Evolutionary conservation across 2,329 filamentous ascomycete genomes (phyloP).

Genomic region (Colletotrichum theobromicola): DNA sequence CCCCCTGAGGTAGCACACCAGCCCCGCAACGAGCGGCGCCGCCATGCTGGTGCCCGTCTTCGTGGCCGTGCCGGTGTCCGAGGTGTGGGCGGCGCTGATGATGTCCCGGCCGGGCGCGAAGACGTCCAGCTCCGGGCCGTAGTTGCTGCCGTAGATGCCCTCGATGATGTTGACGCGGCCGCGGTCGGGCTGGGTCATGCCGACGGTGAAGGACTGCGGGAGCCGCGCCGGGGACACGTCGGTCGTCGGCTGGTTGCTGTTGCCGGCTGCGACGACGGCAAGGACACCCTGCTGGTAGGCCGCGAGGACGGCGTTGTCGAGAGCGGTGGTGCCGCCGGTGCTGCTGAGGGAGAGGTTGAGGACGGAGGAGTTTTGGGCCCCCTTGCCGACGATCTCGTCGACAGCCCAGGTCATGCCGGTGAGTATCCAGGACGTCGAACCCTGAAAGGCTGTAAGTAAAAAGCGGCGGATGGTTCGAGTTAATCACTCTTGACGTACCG

Average conservation of each 20-base stretch:
- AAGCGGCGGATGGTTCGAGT: not conserved
- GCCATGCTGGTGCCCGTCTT: slow-evolving; percentile 68
- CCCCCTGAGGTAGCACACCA: slow-evolving; percentile 55
- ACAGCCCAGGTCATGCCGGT: slow-evolving; percentile 31
- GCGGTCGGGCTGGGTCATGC: slow-evolving; percentile 24
- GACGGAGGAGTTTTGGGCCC: slow-evolving; percentile 31
- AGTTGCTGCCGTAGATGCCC: slow-evolving; percentile 47
- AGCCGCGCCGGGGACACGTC: slow-evolving; percentile 51
- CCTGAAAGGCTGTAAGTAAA: not conserved
- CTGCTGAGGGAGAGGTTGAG: slow-evolving; percentile 46
- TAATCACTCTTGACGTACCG: slow-evolving; percentile 31
- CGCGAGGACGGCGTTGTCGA: slow-evolving; percentile 50
- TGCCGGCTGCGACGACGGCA: slow-evolving; percentile 61
- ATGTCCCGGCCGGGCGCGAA: slow-evolving; percentile 30
- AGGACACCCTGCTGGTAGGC: slow-evolving; percentile 53
- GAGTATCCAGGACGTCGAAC: slow-evolving; percentile 20
- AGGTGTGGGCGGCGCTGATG: slow-evolving; percentile 49
- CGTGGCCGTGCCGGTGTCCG: slow-evolving; percentile 43
- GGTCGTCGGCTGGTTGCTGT: slow-evolving; percentile 39
- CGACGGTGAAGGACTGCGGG: slow-evolving; percentile 29
- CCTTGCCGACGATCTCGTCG: slow-evolving; percentile 24
- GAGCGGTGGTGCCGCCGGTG: slow-evolving; percentile 49
- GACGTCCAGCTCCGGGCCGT: slow-evolving; percentile 14
- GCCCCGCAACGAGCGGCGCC: slow-evolving; percentile 62
- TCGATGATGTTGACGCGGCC: slow-evolving; percentile 42